Percentiles rank a stretch among this genome's conserved stretches.
These are phyloP conservation scores for Candida coquimbonensis DNA, from an alignment of 805 yeast genomes.

Conservation along the genomic window DNA sequence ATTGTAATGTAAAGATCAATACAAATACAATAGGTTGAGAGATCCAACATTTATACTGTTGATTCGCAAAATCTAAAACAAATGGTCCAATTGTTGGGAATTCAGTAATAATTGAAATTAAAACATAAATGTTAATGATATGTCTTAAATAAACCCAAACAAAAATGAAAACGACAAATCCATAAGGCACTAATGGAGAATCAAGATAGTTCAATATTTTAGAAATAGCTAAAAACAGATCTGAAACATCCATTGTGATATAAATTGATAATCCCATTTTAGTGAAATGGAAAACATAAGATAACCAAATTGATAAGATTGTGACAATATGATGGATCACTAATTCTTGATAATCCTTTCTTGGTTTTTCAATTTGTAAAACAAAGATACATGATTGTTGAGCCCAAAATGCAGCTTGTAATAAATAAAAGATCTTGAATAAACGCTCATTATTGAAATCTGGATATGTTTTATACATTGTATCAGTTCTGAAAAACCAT, in stretches of 20 bases:
- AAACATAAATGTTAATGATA: constrained; percentile 68
- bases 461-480: constrained; percentile 77
- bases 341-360: constrained; percentile 88
- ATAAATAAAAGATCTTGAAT: constrained; percentile 77
- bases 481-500: constrained; percentile 84
- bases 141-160: constrained; percentile 91
- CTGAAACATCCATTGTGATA: constrained; percentile 94
- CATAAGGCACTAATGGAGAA: constrained; percentile 52
- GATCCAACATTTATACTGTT: constrained; percentile 95
- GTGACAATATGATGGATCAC: constrained; percentile 93
- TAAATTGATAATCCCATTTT: constrained; percentile 91
- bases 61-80: constrained; percentile 74
- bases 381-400: constrained; percentile 85
- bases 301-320: constrained; percentile 73
- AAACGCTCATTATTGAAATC: constrained; percentile 64
- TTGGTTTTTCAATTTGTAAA: constrained; percentile 86
- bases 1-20: constrained; percentile 71
- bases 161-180: constrained; percentile 58
- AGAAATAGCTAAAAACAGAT: constrained; percentile 76
- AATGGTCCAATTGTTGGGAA: constrained; percentile 80
- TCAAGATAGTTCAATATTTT: constrained; percentile 85
- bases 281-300: constrained; percentile 92
- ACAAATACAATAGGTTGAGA: constrained; percentile 84
- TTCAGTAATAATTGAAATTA: constrained; percentile 82
- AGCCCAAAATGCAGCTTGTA: constrained; percentile 96